These are phyloP conservation scores for Cyberlindnera sargentensis DNA, from an alignment of 805 yeast species.

Conservation along the genomic window DNA sequence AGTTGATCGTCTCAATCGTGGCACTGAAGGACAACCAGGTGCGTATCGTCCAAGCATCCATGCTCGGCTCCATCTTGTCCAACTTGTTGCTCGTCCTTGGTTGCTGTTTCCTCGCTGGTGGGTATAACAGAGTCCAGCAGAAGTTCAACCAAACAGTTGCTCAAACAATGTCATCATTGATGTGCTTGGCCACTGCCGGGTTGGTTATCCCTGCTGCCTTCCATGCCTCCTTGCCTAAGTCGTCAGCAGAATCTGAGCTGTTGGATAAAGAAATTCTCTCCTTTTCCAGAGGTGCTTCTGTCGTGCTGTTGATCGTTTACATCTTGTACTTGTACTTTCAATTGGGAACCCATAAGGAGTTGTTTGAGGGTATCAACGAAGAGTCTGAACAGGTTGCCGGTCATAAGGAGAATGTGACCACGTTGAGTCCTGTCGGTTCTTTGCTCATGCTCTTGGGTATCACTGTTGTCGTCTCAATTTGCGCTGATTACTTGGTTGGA, in stretches of 20 bases:
- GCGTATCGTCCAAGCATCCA: conserved; percentile 92
- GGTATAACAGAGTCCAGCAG: conserved; percentile 79
- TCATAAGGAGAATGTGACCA: conserved; percentile 19
- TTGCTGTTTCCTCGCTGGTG: conserved; percentile 93
- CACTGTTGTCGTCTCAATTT: conserved; percentile 76
- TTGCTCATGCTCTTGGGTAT: conserved; percentile 47
- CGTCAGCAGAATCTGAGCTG: conserved; percentile 26
- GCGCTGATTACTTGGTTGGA: conserved; percentile 92
- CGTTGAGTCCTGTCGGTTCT: conserved; percentile 48
- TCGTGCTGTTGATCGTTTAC: conserved; percentile 72
- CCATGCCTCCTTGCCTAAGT: conserved; percentile 62
- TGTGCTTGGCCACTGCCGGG: conserved; percentile 87
- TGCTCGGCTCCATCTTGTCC: conserved; percentile 91
- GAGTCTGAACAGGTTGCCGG: conserved; percentile 29
- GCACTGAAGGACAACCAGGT: conserved; percentile 84
- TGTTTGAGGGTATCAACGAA: conserved; percentile 55
- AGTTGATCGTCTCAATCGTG: conserved; percentile 86
- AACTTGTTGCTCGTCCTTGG: conserved; percentile 87
- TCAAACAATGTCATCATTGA: conserved; percentile 91
- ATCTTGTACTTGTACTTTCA: conserved; percentile 79
- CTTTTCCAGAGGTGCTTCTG: conserved; percentile 79
- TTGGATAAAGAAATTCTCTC: conserved; percentile 46
- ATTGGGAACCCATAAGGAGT: conserved; percentile 71
- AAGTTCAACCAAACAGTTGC: conserved; percentile 94
- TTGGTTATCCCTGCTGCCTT: conserved; percentile 94